Evolutionary conservation across 441 rosid genomes (phyloP).

Genomic region (Gossypium trilobum): DNA sequence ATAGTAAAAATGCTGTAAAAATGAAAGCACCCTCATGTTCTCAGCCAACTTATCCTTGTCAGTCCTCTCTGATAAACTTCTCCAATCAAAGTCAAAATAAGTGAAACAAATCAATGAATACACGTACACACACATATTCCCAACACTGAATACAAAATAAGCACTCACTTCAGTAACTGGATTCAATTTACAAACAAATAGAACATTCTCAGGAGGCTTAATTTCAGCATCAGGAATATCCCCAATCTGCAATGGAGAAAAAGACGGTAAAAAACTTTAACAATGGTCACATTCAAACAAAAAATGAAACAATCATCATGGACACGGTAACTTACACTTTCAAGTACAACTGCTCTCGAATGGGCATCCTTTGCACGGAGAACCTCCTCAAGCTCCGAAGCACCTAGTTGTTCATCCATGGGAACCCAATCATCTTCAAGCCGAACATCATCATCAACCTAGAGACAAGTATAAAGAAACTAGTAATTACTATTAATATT

Average conservation of each 20-base stretch:
- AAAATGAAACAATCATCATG: constrained; percentile 16
- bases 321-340: constrained; percentile 51
- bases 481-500: background rate
- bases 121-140: background rate
- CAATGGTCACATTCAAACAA: constrained; percentile 12
- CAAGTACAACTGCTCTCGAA: constrained; percentile 96
- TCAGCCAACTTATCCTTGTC: background rate
- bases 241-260: constrained; percentile 55
- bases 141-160: background rate
- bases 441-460: constrained; percentile 72
- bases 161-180: constrained; percentile 82
- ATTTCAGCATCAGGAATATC: constrained; percentile 97
- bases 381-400: constrained; percentile 66
- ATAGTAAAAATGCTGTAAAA: background rate
- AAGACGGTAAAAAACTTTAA: constrained; percentile 6
- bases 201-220: constrained; percentile 88
- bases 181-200: constrained; percentile 94
- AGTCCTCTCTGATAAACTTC: background rate
- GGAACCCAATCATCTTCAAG: constrained; percentile 99
- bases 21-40: background rate
- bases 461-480: constrained; percentile 10
- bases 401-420: constrained; percentile 70
- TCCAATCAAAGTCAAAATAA: background rate
- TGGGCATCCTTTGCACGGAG: constrained; percentile 73
- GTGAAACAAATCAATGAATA: background rate